Base-by-base conservation (phyloP, 768 basidiomycete genomes). In the Lentinus brumalis region DNA sequence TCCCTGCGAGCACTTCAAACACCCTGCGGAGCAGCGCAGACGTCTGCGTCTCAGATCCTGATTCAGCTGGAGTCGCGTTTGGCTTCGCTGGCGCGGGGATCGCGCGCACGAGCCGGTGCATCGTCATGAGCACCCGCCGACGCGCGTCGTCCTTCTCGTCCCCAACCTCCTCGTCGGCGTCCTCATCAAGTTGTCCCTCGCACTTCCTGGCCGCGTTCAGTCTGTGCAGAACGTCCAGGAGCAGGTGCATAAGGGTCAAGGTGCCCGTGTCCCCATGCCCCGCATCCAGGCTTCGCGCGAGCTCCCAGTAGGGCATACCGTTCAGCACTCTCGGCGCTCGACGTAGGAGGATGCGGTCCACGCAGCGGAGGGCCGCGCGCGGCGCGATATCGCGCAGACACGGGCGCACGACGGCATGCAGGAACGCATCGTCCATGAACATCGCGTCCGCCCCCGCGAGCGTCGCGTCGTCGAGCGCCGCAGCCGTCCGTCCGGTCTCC, bases 351-450 rank as follows among this genome's bases (percentile, higher is more conserved):
- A 62, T 62, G 31, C 49, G 44, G 12, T 62, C 51, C 30, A 62
- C 47, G 35, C 61, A 62, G 11, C 56, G 61, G 10, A 65, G 57
- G 11, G 64, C 64, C n/a, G 49, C 57, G 15, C 39, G 52, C 1
- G 57, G 53, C n/a, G 49, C 60, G 42, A 65, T 57, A 53, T 66
- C 65, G 46, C 29, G 39, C 42, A 66, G 54, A 45, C 65, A 66
- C 15, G 61, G 61, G 16, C 60, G 57, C 10, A 66, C 57, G 39
- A 63, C 59, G 1, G n/a, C 50, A 8, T 59, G 54, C 16, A 66
- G 56, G 53, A 66, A 63, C 21, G 58, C 50, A 35, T 66, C 65
- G 53, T 66, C 65, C 59, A 60, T 58, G 38, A 62, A 59, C n/a
- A 56, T 52, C 29, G 50, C 42, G 45, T 66, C 65, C 5, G 61